A percentile compares a stretch with the other conserved stretches of the same genome.
Conservation (phyloP, 129 eudicot species). For the Silybum marianum region DNA sequence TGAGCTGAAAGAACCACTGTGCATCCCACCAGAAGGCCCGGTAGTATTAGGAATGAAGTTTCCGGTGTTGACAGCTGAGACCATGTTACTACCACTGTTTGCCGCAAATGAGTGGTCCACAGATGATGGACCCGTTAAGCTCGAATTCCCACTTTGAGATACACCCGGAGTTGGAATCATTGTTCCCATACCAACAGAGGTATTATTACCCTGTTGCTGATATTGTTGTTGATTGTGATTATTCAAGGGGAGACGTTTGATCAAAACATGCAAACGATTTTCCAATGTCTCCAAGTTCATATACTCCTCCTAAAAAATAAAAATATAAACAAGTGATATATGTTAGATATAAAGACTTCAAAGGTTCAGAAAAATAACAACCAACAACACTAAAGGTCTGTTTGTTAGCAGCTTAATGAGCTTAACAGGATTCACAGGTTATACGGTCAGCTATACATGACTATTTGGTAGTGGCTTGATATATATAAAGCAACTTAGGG, state of each 20-base stretch:
- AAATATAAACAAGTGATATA: background rate
- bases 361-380: background rate
- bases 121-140: constrained; percentile 49
- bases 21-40: constrained; percentile 43
- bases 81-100: constrained; percentile 42
- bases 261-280: constrained; percentile 56
- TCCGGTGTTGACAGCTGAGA: constrained; percentile 48
- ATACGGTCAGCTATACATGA: too few relatives aligned
- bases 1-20: constrained; percentile 50
- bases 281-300: constrained; percentile 67
- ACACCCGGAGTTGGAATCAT: constrained; percentile 98
- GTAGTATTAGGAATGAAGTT: constrained; percentile 48
- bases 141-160: constrained; percentile 68
- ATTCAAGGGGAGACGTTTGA: constrained; percentile 44
- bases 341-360: background rate
- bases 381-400: background rate
- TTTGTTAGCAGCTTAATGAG: too few relatives aligned
- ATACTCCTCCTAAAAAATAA: constrained; percentile 68
- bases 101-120: constrained; percentile 49
- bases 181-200: constrained; percentile 58
- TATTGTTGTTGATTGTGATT: constrained; percentile 60
- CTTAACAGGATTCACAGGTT: too few relatives aligned
- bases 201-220: constrained; percentile 52
- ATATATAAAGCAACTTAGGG: too few relatives aligned
- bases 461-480: too few relatives aligned